phyloP scores from a whole-genome alignment of 2,329 filamentous ascomycete genomes.

The Pestalotiopsis fici region DNA sequence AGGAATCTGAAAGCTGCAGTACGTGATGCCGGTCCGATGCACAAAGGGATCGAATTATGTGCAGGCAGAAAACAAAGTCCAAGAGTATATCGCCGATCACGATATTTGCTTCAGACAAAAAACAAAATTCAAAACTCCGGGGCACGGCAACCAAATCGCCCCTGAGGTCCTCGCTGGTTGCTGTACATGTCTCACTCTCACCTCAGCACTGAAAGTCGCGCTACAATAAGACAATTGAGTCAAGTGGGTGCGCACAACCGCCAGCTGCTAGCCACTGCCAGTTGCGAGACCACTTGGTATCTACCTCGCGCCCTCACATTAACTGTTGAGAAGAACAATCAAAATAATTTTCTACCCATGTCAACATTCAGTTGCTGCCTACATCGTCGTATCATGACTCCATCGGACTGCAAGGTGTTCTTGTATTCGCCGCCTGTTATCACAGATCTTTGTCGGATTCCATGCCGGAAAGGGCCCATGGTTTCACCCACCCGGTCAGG shows the following conservation, averaged over 20 bases:
- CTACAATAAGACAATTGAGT: background rate
- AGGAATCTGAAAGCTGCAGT: background rate
- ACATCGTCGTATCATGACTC: no score
- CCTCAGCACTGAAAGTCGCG: background rate
- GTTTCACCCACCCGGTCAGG: no score
- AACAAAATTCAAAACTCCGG: background rate
- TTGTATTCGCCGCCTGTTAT: no score
- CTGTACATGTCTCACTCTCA: background rate
- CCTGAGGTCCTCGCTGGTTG: background rate
- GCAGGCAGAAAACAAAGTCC: background rate
- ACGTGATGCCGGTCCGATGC: background rate
- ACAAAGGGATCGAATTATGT: background rate
- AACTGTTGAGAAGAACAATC: no score
- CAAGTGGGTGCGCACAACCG: background rate
- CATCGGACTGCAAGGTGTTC: no score
- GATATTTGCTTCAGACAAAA: background rate
- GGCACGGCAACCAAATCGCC: background rate
- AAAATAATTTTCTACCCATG: no score
- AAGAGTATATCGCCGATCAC: background rate
- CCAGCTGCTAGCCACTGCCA: background rate
- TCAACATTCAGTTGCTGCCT: no score
- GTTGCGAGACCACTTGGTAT: background rate
- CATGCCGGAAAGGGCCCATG: no score
- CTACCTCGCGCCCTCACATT: no score
- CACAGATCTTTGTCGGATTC: no score